Base-by-base conservation (phyloP, 2,329 filamentous ascomycete species). In the Bipolaris victoriae region DNA sequence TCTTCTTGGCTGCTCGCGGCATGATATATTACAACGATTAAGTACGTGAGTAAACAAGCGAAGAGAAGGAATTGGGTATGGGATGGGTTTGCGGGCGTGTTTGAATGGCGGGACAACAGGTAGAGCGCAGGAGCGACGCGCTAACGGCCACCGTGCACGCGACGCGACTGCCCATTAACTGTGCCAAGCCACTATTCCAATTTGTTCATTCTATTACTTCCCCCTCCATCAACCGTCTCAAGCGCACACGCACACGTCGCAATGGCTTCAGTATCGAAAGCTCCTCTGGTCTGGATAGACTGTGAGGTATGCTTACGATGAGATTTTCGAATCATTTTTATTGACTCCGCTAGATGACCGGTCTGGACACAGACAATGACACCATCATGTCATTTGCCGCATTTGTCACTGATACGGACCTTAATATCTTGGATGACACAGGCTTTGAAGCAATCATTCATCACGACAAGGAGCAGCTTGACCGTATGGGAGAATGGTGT, bases 331-430 rank as follows among this genome's bases (percentile, higher is more conserved):
- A 20, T n/a, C 22, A 6, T 35, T 31, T 35, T 52, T 29, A 40
- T 52, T 68, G 44, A 74, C 40, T n/a, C 5, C 10, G 49, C 35
- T 65, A 96, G 92, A 99, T 99, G 95, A 98, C 92, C 31, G 92
- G 92, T 20, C 84, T 96, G 7, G 83, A 97, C 76, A 83, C 88
- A 1, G 85, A 90, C 57, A 86, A 81, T 31, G 94, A 98, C 72
- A 88, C 88, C 54, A 95, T 98, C 70, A 87, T 98, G 71, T 92
- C 96, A 69, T 90, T 98, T 55, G 94, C 90, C 77, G 97, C 93
- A 79, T 89, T 96, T 77, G 86, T 99, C 73, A 99, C 95, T 7
- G 90, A 93, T 65, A 84, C 87, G 51, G 82, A 92, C 60, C 85
- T 99, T 18, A 84, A 90, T 55, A 76, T 96, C 33, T 78, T 96